Evolutionary conservation across 129 eudicot species (phyloP).

Genomic region (Pittosporum tobira): DNA sequence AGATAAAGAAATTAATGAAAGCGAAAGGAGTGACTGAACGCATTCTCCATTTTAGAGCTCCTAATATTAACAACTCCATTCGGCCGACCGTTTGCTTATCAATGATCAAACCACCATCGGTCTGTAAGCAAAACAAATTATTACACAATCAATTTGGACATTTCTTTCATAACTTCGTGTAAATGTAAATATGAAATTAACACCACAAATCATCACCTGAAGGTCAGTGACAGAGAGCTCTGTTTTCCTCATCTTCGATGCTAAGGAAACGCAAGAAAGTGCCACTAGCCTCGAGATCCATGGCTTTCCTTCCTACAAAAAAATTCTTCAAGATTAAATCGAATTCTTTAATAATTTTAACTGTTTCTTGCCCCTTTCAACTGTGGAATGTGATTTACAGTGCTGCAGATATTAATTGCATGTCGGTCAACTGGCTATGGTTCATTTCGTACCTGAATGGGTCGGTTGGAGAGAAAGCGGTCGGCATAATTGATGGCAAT

Average conservation of each 20-base stretch:
- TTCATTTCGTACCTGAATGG: conserved; percentile 22
- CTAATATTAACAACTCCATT: conserved; percentile 49
- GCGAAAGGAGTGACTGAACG: conserved; percentile 47
- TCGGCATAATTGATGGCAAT: conserved; percentile 47
- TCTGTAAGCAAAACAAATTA: conserved; percentile 11
- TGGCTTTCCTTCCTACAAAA: conserved; percentile 33
- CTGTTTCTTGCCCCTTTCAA: no score
- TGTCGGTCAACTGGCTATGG: no score
- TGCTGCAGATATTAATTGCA: no score
- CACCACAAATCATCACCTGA: conserved; percentile 23
- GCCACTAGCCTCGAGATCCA: conserved; percentile 45
- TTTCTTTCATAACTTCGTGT: no score
- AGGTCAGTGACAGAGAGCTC: conserved; percentile 21
- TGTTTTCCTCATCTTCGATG: conserved; percentile 40
- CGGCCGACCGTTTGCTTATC: conserved; percentile 29
- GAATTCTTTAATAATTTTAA: background rate
- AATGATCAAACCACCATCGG: conserved; percentile 23
- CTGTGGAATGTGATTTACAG: background rate
- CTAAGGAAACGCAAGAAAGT: conserved; percentile 48
- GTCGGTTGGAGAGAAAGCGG: conserved; percentile 30
- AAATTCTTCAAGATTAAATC: background rate
- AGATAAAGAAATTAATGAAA: conserved; percentile 28
- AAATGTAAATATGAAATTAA: no score
- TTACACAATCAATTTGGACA: no score
- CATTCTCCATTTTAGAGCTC: conserved; percentile 54